Percentiles rank a stretch among this genome's conserved stretches.
These are phyloP conservation scores for Margaritispora aquatica DNA, from an alignment of 495 filamentous ascomycete species.

Conservation along the genomic window DNA sequence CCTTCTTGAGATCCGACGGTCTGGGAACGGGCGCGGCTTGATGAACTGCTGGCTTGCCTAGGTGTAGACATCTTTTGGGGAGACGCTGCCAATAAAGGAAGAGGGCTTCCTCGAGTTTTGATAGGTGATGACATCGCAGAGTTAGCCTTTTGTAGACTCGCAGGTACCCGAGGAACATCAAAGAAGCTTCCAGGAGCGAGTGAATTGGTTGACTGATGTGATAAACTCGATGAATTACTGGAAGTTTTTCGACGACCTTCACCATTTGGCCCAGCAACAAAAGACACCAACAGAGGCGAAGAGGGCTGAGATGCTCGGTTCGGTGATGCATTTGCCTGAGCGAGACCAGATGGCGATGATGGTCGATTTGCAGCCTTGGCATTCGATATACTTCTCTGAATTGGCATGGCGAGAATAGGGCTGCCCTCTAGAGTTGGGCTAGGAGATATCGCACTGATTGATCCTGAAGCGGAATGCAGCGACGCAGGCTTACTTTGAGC, in stretches of 20 bases:
- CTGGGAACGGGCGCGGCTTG: slow-evolving; percentile 69
- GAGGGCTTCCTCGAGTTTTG: slow-evolving; percentile 53
- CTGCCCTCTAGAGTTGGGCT: slow-evolving; percentile 75
- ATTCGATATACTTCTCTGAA: slow-evolving; percentile 77
- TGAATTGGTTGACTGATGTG: slow-evolving; percentile 66
- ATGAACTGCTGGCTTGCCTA: slow-evolving; percentile 37
- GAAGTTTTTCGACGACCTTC: slow-evolving; percentile 58
- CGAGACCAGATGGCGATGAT: slow-evolving; percentile 73
- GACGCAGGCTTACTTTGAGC: slow-evolving; percentile 44
- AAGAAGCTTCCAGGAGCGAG: slow-evolving; percentile 71
- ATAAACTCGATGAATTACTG: slow-evolving; percentile 77
- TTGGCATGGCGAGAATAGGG: slow-evolving; percentile 69
- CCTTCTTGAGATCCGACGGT: slow-evolving; percentile 94
- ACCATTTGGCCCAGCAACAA: slow-evolving; percentile 72
- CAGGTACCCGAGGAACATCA: slow-evolving; percentile 58
- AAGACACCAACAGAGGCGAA: slow-evolving; percentile 87
- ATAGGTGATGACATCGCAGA: slow-evolving; percentile 69
- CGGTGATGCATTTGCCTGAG: slow-evolving; percentile 78
- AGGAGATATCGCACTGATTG: slow-evolving; percentile 32
- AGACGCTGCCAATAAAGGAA: slow-evolving; percentile 39
- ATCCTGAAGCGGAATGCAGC: slow-evolving; percentile 32
- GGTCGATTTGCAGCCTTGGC: slow-evolving; percentile 71
- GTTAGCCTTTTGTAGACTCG: slow-evolving; percentile 51
- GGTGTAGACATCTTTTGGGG: slow-evolving; percentile 43
- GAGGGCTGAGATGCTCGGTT: slow-evolving; percentile 87